phyloP scores from a whole-genome alignment of 805 yeast species.

The Pichia phayaonensis region DNA sequence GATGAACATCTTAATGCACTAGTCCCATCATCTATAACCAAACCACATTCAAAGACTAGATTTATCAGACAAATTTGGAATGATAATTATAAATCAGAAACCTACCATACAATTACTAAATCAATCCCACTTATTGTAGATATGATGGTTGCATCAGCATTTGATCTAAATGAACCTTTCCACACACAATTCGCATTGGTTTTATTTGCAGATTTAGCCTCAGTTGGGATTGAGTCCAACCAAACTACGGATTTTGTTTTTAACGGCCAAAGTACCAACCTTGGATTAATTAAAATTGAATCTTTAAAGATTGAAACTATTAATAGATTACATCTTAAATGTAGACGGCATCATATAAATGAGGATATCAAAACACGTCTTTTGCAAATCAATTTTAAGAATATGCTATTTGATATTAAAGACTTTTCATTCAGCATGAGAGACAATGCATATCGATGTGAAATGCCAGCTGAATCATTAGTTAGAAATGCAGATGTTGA shows the following conservation, averaged over 20 bases:
- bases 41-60: constrained; percentile 1
- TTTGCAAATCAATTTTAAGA: not conserved
- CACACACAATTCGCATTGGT: not conserved
- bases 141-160: not conserved
- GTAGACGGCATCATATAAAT: not conserved
- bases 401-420: constrained; percentile 3
- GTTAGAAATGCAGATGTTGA: not conserved
- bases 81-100: not conserved
- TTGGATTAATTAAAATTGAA: constrained; percentile 2
- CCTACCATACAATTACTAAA: not conserved
- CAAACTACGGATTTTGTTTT: constrained; percentile 1
- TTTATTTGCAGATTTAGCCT: not conserved
- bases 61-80: constrained; percentile 6
- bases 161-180: constrained; percentile 1
- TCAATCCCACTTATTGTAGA: not conserved
- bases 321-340: not conserved
- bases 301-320: not conserved
- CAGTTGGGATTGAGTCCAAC: not conserved
- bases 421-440: constrained; percentile 1
- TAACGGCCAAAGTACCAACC: constrained; percentile 6
- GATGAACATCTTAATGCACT: constrained; percentile 1
- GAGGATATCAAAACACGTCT: not conserved
- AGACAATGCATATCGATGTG: not conserved
- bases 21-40: not conserved
- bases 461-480: not conserved